A percentile compares a stretch with the other conserved stretches of the same genome.
Evolutionary conservation across 2,329 filamentous ascomycete species (phyloP).

Genomic region (Curvularia spicifera): DNA sequence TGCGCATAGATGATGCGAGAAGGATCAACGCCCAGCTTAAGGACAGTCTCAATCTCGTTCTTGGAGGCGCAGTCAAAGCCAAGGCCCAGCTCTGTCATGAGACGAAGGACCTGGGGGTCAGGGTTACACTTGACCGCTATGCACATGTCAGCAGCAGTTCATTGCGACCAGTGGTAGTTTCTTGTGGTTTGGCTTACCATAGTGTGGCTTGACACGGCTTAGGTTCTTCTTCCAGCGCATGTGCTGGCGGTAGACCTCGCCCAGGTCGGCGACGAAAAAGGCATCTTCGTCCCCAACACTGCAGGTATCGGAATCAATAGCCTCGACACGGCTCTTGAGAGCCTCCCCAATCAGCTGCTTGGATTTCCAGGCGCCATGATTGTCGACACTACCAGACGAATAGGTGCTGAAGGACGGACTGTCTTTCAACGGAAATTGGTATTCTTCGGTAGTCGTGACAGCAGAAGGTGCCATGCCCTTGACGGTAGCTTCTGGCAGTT

Average conservation of each 20-base stretch:
- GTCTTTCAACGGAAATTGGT: constrained; percentile 50
- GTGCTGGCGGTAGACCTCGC: constrained; percentile 98
- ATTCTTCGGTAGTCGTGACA: constrained; percentile 57
- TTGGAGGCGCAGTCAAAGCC: constrained; percentile 99
- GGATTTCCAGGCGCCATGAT: constrained; percentile 61
- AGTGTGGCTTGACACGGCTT: constrained; percentile 91
- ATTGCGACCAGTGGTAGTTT: too few relatives aligned
- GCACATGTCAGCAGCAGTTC: constrained; percentile 30
- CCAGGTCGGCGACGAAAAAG: constrained; percentile 97
- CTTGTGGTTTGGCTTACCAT: constrained; percentile 66
- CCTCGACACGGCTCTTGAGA: constrained; percentile 82
- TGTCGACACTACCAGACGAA: constrained; percentile 46
- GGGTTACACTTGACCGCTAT: constrained; percentile 98
- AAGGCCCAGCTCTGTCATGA: constrained; percentile 85
- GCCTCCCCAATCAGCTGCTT: constrained; percentile 87
- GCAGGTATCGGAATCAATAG: constrained; percentile 85
- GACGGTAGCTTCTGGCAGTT: constrained; percentile 38
- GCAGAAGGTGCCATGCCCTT: constrained; percentile 77
- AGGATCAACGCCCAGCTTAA: constrained; percentile 81
- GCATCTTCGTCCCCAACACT: constrained; percentile 94
- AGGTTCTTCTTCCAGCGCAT: constrained; percentile 97
- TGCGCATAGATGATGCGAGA: constrained; percentile 98
- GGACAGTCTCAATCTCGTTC: constrained; percentile 91
- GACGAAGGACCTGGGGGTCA: constrained; percentile 83
- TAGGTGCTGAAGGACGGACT: constrained; percentile 38